phyloP scores from a whole-genome alignment of 2,329 filamentous ascomycete genomes.

The Parafenestella ontariensis region DNA sequence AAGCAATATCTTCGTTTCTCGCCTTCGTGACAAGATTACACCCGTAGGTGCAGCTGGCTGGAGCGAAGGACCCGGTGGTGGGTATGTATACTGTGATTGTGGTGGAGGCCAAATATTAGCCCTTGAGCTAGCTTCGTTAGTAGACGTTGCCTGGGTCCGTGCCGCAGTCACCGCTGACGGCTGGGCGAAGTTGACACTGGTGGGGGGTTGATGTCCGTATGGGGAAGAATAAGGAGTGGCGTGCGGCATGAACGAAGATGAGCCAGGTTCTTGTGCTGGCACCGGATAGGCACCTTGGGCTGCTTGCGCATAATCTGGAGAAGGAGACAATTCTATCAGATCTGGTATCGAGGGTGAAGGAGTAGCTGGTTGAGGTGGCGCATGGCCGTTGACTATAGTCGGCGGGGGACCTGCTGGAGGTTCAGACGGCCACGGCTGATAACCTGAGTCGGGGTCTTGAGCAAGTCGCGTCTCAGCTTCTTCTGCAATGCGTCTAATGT shows the following conservation, averaged over 20 bases:
- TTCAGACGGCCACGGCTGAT: constrained; percentile 28
- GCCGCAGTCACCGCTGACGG: not conserved
- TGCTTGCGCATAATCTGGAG: not conserved
- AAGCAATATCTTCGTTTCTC: constrained; percentile 42
- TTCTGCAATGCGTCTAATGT: constrained; percentile 37
- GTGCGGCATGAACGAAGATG: not conserved
- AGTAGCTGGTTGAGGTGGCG: constrained; percentile 6
- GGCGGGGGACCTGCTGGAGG: constrained; percentile 16
- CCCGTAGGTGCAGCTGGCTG: constrained; percentile 8
- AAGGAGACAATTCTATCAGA: constrained; percentile 7
- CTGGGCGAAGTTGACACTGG: not conserved
- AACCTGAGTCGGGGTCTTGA: constrained; percentile 24
- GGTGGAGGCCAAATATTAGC: not conserved
- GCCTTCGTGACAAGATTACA: constrained; percentile 18
- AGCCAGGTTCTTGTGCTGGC: constrained; percentile 7
- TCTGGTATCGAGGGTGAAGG: not conserved
- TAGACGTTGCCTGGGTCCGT: not conserved
- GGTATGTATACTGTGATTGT: not conserved
- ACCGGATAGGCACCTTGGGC: not conserved
- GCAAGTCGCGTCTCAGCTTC: constrained; percentile 34
- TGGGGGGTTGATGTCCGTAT: constrained; percentile 9
- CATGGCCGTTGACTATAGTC: not conserved
- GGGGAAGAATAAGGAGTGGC: constrained; percentile 17
- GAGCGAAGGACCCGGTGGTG: not conserved
- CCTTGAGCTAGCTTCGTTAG: not conserved